Evolutionary conservation across 2,329 filamentous ascomycete species (phyloP).

Genomic region (Endothia cerciana): DNA sequence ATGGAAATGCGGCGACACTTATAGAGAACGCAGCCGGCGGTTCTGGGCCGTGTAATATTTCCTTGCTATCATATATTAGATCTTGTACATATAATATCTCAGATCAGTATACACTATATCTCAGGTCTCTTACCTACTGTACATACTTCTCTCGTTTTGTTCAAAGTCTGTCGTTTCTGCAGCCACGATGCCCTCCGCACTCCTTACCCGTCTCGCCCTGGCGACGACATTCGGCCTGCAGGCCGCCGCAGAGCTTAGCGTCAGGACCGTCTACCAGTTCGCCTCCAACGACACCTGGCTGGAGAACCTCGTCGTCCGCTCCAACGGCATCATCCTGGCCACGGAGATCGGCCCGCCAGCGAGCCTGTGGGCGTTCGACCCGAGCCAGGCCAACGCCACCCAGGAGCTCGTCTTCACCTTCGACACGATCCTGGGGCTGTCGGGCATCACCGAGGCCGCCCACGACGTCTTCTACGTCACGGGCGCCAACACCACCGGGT

Average conservation of each 20-base stretch:
- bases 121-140: too few relatives aligned
- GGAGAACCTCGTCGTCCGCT: neutral
- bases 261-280: conserved; percentile 4
- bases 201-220: neutral
- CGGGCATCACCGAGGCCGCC: conserved; percentile 3
- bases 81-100: neutral
- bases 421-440: neutral
- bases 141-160: neutral
- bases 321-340: neutral
- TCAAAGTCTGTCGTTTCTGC: neutral
- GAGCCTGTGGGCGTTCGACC: neutral
- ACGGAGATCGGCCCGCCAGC: neutral
- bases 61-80: neutral
- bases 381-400: neutral
- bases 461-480: conserved; percentile 9
- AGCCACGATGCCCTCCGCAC: neutral
- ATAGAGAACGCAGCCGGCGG: neutral
- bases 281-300: neutral
- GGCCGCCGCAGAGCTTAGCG: neutral
- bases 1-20: neutral
- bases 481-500: neutral
- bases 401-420: conserved; percentile 1
- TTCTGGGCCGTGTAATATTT: neutral
- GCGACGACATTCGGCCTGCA: neutral
- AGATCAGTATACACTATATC: too few relatives aligned